These are phyloP conservation scores for Helminthosporium solani DNA, from an alignment of 2,329 filamentous ascomycete genomes.

Conservation along the genomic window DNA sequence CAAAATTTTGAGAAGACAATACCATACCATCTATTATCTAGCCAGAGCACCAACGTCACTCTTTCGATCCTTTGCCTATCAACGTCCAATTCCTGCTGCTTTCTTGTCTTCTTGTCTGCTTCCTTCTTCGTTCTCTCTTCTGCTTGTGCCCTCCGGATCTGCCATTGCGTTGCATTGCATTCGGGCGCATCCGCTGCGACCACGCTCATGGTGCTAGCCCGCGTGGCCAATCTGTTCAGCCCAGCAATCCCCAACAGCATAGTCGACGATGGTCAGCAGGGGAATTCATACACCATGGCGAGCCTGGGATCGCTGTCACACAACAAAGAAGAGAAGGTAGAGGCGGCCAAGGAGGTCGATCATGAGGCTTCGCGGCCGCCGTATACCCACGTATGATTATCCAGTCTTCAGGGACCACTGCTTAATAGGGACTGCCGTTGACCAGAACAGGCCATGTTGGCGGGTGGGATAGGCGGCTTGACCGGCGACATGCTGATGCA, in stretches of 20 bases:
- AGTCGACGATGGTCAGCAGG: conserved; percentile 41
- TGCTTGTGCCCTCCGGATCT: neutral
- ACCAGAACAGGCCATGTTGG: conserved; percentile 77
- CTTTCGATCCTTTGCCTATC: conserved; percentile 8
- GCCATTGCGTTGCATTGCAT: neutral
- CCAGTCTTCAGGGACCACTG: neutral
- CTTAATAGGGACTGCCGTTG: conserved; percentile 17
- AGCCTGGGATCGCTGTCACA: conserved; percentile 24
- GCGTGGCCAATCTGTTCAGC: conserved; percentile 50
- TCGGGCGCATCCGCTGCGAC: conserved; percentile 17
- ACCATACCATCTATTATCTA: conserved; percentile 16
- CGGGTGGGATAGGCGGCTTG: conserved; percentile 87
- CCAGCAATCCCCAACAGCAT: conserved; percentile 36
- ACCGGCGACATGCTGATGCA: conserved; percentile 98
- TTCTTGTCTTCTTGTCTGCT: conserved; percentile 2
- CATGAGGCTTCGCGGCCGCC: conserved; percentile 49
- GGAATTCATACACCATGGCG: conserved; percentile 24
- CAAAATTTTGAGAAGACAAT: conserved; percentile 27
- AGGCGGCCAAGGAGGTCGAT: conserved; percentile 34
- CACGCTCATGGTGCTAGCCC: conserved; percentile 52
- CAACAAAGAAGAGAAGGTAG: conserved; percentile 15
- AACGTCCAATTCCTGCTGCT: too few species aligned
- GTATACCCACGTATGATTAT: conserved; percentile 48
- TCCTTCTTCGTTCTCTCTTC: conserved; percentile 1
- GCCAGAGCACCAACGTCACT: conserved; percentile 29